phyloP scores from a whole-genome alignment of 2,329 filamentous ascomycete species.

The Penicillium sp. region DNA sequence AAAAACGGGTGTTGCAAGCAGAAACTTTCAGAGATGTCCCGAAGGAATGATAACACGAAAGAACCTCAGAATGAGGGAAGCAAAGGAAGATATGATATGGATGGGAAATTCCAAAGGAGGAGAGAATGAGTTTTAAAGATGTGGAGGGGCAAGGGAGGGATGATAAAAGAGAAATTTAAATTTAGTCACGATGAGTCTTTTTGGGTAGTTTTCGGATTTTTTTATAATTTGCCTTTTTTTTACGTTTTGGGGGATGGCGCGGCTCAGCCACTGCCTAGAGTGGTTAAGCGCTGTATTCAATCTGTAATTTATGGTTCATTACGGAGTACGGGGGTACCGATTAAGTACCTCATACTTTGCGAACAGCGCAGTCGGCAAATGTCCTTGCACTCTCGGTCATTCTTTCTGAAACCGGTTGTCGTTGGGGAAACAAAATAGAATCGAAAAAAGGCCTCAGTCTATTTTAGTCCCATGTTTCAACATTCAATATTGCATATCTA shows the following conservation, averaged over 20 bases:
- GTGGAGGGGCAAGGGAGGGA: conserved; percentile 23
- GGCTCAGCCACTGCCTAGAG: conserved; percentile 17
- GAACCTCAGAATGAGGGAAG: conserved; percentile 14
- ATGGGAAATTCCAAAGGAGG: conserved; percentile 23
- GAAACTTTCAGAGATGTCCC: conserved; percentile 1
- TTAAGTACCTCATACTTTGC: conserved; percentile 15
- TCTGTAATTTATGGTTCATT: not conserved
- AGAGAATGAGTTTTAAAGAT: conserved; percentile 27
- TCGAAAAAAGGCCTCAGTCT: conserved; percentile 18
- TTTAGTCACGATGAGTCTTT: conserved; percentile 25
- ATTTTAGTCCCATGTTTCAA: conserved; percentile 1
- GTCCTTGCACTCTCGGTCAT: conserved; percentile 8
- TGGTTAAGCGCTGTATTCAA: conserved; percentile 7
- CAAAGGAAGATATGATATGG: conserved; percentile 14
- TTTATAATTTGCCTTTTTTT: not conserved
- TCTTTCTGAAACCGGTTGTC: conserved; percentile 22
- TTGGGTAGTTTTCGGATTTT: conserved; percentile 1
- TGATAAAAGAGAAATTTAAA: conserved; percentile 29
- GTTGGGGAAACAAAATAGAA: conserved; percentile 21
- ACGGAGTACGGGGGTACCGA: conserved; percentile 10
- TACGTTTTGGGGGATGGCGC: conserved; percentile 5
- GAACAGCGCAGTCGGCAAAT: not conserved
- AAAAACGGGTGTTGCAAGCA: conserved; percentile 14
- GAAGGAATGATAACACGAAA: conserved; percentile 18
- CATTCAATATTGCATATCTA: not conserved